Conservation (phyloP, 495 filamentous ascomycete species). For the Xylaria curta region DNA sequence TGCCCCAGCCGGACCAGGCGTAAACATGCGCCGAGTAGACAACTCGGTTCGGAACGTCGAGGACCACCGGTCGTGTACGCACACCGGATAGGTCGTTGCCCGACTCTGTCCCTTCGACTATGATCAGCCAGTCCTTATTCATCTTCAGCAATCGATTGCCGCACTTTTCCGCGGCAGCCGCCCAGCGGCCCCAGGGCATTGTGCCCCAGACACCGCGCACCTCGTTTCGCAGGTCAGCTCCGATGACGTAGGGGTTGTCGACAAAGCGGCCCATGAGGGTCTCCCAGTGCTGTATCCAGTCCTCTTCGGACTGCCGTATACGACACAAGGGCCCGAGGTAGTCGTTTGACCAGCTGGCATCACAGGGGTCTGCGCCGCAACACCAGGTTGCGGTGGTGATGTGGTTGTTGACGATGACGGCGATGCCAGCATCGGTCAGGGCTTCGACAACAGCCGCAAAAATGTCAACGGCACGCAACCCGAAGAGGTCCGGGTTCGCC, state of each 20-base stretch:
- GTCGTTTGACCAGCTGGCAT: constrained; percentile 64
- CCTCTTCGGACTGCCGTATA: constrained; percentile 60
- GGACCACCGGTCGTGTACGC: constrained; percentile 54
- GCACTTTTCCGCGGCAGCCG: constrained; percentile 61
- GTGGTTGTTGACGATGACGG: constrained; percentile 67
- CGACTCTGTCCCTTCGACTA: constrained; percentile 66
- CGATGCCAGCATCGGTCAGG: constrained; percentile 61
- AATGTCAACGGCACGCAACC: constrained; percentile 59
- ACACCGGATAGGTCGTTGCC: constrained; percentile 63
- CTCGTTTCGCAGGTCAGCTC: constrained; percentile 66
- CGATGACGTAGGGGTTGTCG: constrained; percentile 61
- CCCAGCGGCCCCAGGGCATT: constrained; percentile 65
- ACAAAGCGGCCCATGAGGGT: constrained; percentile 59
- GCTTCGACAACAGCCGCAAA: constrained; percentile 58
- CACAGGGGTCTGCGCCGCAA: constrained; percentile 65
- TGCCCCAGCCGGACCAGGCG: constrained; percentile 67
- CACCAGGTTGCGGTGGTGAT: constrained; percentile 68
- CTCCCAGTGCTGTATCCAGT: constrained; percentile 67
- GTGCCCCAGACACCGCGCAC: constrained; percentile 67
- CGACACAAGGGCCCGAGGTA: constrained; percentile 59
- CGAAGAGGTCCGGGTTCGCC: constrained; percentile 61
- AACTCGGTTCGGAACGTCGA: constrained; percentile 57
- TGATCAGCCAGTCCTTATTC: constrained; percentile 65
- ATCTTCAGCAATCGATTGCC: constrained; percentile 61
- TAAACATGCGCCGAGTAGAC: constrained; percentile 71